Percentiles rank a stretch among this genome's conserved stretches.
These are phyloP conservation scores for Purshia tridentata DNA, from an alignment of 306 rosid species.

Conservation along the genomic window DNA sequence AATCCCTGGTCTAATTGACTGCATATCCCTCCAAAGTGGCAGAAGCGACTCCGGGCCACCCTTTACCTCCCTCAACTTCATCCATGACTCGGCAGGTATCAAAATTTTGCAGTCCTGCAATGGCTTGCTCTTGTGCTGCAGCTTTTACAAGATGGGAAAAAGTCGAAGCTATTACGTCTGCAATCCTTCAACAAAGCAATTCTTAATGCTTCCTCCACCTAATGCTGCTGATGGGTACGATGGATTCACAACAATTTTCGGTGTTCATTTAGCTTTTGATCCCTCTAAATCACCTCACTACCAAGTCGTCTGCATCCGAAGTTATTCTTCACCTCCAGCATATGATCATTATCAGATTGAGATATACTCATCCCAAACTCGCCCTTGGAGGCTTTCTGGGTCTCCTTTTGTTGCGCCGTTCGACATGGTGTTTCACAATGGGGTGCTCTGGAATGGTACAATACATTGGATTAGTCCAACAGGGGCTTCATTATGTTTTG, in stretches of 20 bases:
- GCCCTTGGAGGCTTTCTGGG: slow-evolving; percentile 23
- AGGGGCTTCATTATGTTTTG: slow-evolving; percentile 20
- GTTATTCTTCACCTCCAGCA: not conserved
- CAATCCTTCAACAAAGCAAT: slow-evolving; percentile 26
- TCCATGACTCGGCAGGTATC: slow-evolving; percentile 10
- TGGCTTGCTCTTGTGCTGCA: slow-evolving; percentile 23
- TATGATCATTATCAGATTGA: slow-evolving; percentile 12
- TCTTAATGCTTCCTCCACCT: slow-evolving; percentile 9
- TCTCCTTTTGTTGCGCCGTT: not conserved
- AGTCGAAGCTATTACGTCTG: slow-evolving; percentile 17
- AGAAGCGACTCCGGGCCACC: slow-evolving; percentile 6
- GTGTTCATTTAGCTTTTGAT: slow-evolving; percentile 20
- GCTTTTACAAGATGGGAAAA: not conserved
- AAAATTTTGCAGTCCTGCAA: slow-evolving; percentile 23
- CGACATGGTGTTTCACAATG: slow-evolving; percentile 11
- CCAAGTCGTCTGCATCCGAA: slow-evolving; percentile 24
- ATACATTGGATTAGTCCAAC: slow-evolving; percentile 29
- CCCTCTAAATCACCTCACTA: slow-evolving; percentile 27
- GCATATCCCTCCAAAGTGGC: not conserved
- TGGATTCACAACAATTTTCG: not conserved
- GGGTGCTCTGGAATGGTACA: slow-evolving; percentile 36
- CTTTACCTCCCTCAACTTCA: slow-evolving; percentile 12
- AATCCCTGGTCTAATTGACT: not conserved
- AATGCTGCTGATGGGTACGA: not conserved
- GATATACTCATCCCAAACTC: slow-evolving; percentile 22